Conservation (phyloP, 208 protist genomes). For the Herpetomonas tarakana region DNA sequence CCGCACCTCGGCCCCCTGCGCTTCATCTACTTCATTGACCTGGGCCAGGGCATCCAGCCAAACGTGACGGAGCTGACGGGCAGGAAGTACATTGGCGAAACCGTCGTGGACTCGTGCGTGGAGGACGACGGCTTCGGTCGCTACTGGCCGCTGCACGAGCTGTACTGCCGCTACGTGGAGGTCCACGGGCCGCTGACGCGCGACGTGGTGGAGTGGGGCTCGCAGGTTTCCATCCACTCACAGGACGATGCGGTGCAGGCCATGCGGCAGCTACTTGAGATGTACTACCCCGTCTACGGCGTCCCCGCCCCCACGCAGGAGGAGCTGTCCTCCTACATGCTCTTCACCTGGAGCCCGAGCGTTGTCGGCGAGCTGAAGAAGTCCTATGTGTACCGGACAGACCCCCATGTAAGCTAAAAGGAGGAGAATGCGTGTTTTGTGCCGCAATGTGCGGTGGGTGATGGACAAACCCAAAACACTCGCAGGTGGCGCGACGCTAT, state of each 20-base stretch:
- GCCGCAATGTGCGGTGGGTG: not conserved
- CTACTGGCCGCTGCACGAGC: conserved; percentile 77
- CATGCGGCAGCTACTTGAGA: conserved; percentile 52
- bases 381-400: conserved; percentile 40
- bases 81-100: conserved; percentile 66
- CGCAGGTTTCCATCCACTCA: conserved; percentile 30
- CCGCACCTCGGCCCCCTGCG: conserved; percentile 20
- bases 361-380: conserved; percentile 26
- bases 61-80: conserved; percentile 40
- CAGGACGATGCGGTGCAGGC: conserved; percentile 47
- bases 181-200: conserved; percentile 36
- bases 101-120: conserved; percentile 73
- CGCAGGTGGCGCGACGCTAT: too few relatives aligned
- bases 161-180: conserved; percentile 78
- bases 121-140: conserved; percentile 84
- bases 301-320: conserved; percentile 30
- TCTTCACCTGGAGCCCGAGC: conserved; percentile 43
- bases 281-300: conserved; percentile 64
- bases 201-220: conserved; percentile 49
- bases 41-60: conserved; percentile 82
- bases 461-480: too few relatives aligned
- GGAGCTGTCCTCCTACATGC: conserved; percentile 31
- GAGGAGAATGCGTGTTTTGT: conserved; percentile 1
- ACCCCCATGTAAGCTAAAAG: not conserved
- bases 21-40: conserved; percentile 81